Evolutionary conservation across 1,284 basidiomycete species (phyloP), one percentile per base, ranked within the genome.

Genomic region (Spongiforma sp.): DNA sequence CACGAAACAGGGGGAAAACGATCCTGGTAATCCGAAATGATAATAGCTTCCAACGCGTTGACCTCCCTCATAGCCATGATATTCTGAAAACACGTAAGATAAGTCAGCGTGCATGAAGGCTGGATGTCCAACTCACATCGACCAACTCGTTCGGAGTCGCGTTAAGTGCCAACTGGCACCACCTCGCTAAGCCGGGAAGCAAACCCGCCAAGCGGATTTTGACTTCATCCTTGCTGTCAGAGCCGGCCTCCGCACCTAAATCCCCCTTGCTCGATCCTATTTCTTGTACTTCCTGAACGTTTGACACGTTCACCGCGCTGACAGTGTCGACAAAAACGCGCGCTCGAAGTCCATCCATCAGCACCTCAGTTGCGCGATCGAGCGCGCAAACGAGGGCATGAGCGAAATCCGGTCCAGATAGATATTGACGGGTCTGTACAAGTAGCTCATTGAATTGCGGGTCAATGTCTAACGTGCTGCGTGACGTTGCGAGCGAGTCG

Each of bases 81-180:
- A 21, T 78, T 79, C 82, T 83, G 60, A 26, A 34, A 5, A 1
- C 19, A 5, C n/a, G 21, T 21, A 33, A 33, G 41, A 24, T n/a
- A 26, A 14, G 21, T 60, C 10, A 64, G 61, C 50, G 14, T 37
- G 17, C 26, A 2, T 26, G 34, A 30, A 36, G 37, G 12, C 8
- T 43, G 28, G 11, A 62, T 15, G n/a, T n/a, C 62, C 57, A 36
- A 78, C 91, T 75, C 75, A 93, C 93, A 78, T 96, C 93, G 32
- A 95, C 86, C 69, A 95, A 82, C 76, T 93, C 91, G 77, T 94
- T 96, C 28, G 94, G 93, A 54, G 92, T 76, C 12, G 86, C 86
- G 62, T 89, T 85, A 60, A 94, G 75, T 39, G 91, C 90, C 54
- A 89, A 68, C 67, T 88, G 86, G 71, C 89, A 90, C 89, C 93